phyloP scores from a whole-genome alignment of 1,284 basidiomycete genomes.

The Cerrena zonata region DNA sequence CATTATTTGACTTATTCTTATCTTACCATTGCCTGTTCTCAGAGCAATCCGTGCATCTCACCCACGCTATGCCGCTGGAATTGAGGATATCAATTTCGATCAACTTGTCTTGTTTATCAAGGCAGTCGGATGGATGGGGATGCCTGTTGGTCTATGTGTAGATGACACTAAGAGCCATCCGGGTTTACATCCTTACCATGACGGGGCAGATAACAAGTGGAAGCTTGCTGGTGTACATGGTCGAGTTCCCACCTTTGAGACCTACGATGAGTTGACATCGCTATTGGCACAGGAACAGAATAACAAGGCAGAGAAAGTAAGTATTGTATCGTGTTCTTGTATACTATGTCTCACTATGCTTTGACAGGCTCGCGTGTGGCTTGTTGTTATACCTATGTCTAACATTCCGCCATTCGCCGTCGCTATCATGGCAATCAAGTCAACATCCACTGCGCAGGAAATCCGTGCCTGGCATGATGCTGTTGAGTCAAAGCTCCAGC shows the following conservation, averaged over 20 bases:
- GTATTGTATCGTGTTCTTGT: too few relatives aligned
- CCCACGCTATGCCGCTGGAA: not conserved
- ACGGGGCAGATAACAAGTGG: not conserved
- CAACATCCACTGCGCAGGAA: not conserved
- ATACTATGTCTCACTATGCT: not conserved
- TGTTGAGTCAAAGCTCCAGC: not conserved
- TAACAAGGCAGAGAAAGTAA: not conserved
- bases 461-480: not conserved
- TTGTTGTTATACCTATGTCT: not conserved
- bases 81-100: not conserved
- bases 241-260: not conserved
- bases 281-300: not conserved
- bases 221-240: slow-evolving; percentile 3
- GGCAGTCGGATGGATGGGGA: not conserved
- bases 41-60: not conserved
- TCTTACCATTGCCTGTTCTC: too few relatives aligned
- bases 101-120: not conserved
- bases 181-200: not conserved
- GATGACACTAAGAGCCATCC: slow-evolving; percentile 1
- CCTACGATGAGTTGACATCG: not conserved
- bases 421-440: not conserved
- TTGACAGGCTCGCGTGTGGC: not conserved
- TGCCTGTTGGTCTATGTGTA: not conserved
- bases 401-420: not conserved
- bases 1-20: too few relatives aligned